A percentile compares a stretch with the other conserved stretches of the same genome.
Evolutionary conservation across 192 early-diverging fungal genomes (phyloP).

Genomic region (Backusella circina): DNA sequence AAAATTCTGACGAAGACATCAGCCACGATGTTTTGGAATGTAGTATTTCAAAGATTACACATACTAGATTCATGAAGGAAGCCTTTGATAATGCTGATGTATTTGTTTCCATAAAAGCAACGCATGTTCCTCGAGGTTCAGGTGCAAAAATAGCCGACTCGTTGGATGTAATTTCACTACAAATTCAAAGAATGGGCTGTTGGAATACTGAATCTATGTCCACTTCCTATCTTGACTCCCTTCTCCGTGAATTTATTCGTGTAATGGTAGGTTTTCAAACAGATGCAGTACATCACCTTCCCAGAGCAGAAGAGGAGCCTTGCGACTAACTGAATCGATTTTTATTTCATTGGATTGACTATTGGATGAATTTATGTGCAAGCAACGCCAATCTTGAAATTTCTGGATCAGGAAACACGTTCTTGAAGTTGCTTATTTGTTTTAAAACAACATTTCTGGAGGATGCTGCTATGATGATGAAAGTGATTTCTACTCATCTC

Average conservation of each 20-base stretch:
- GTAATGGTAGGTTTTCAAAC: not conserved
- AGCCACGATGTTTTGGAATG: no score
- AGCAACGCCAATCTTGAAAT: no score
- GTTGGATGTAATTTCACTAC: not conserved
- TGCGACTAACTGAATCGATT: no score
- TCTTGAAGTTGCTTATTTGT: no score
- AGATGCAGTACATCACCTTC: not conserved
- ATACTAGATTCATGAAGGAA: not conserved
- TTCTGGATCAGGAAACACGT: no score
- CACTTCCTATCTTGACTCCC: not conserved
- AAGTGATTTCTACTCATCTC: no score
- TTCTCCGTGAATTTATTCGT: not conserved
- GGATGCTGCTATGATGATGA: no score
- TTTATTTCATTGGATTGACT: no score
- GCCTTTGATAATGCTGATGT: not conserved
- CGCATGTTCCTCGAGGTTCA: not conserved
- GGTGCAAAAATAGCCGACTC: not conserved
- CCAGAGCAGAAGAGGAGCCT: no score
- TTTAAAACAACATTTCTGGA: no score
- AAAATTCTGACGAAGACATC: no score
- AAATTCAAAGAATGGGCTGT: not conserved
- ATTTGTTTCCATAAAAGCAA: not conserved
- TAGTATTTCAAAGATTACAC: not conserved
- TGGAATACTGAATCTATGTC: not conserved
- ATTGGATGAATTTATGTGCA: no score